Base-by-base conservation (phyloP, 495 filamentous ascomycete genomes). In the Xylaria venustula region DNA sequence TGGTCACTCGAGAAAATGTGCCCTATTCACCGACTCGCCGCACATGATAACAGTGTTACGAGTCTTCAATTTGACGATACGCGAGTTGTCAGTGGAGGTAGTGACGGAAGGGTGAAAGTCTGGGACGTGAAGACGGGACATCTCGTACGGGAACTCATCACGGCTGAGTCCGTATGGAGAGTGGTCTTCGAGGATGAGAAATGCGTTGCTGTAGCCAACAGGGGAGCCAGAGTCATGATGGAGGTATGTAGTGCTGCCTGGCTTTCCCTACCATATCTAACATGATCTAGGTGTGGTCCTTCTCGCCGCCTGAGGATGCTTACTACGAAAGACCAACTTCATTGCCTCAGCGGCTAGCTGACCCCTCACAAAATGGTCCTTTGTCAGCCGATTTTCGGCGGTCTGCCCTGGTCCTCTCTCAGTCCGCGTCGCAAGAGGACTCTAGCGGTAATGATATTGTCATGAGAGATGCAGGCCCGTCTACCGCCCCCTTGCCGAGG, bases 171-270 rank as follows among this genome's bases (percentile, higher is more conserved):
- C 8, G 94, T 98, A 2, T 98, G 94, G 94, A 83, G 95, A 51
- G 94, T 98, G 26, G 95, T 94, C 1, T 98, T 98, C 71, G 94
- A 98, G 71, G 93, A 96, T 51, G 95, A 98, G 75, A 97, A 97
- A 70, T 93, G 92, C 54, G 92, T 98, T 17, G 92, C 97, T 37
- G 92, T 98, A 85, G 93, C 94, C 2, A 88, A 88, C 64, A 83
- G 94, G 58, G 84, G 83, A 25, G 85, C 84, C 47, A 83, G 90
- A 55, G 98, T 95, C 1, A 88, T 97, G 56, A 98, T 98, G 94
- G 94, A 98, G 88, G 94, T 97, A 72, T 41, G 58, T 54, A 11
- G 4, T 28, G 15, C 22, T 28, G 32, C 80, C 79, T 45, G 32
- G 36, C 17, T 4, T 58, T 65, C 57, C 28, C 57, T 62, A 22